A percentile compares a stretch with the other conserved stretches of the same genome.
phyloP scores from a whole-genome alignment of 371 early-diverging fungal species.

The Astathelohania contejeani region DNA sequence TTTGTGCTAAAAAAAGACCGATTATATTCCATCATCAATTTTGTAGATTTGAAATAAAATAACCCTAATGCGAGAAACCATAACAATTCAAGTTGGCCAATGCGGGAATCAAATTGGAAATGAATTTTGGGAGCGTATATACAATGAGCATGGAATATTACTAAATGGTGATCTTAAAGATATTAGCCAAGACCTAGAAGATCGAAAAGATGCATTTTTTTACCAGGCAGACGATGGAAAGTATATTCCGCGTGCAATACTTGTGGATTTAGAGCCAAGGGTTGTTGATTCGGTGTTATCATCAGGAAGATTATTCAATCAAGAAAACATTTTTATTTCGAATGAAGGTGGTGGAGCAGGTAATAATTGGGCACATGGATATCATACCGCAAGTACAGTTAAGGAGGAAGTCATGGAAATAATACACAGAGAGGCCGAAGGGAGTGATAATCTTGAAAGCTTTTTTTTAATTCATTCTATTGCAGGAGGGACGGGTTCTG shows the following conservation, averaged over 20 bases:
- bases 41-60: too few relatives aligned
- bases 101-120: slow-evolving; percentile 88
- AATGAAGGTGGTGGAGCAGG: slow-evolving; percentile 84
- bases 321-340: slow-evolving; percentile 69
- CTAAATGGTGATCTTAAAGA: slow-evolving; percentile 67
- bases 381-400: slow-evolving; percentile 60
- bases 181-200: slow-evolving; percentile 8
- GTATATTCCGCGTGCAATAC: slow-evolving; percentile 71
- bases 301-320: slow-evolving; percentile 65
- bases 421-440: slow-evolving; percentile 78
- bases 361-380: slow-evolving; percentile 80
- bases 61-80: slow-evolving; percentile 58
- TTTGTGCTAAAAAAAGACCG: too few relatives aligned
- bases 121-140: slow-evolving; percentile 74
- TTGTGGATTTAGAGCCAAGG: slow-evolving; percentile 75
- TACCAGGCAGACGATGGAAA: slow-evolving; percentile 87
- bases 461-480: slow-evolving; percentile 75
- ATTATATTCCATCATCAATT: too few relatives aligned
- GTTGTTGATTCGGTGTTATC: slow-evolving; percentile 57
- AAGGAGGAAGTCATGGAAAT: slow-evolving; percentile 71
- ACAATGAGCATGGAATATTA: slow-evolving; percentile 70
- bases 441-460: slow-evolving; percentile 68
- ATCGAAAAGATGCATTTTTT: slow-evolving; percentile 89
- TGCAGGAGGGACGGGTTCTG: slow-evolving; percentile 89
- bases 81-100: slow-evolving; percentile 81